Evolutionary conservation across 2,329 filamentous ascomycete species (phyloP).

Genomic region (Alternaria gansuensis): DNA sequence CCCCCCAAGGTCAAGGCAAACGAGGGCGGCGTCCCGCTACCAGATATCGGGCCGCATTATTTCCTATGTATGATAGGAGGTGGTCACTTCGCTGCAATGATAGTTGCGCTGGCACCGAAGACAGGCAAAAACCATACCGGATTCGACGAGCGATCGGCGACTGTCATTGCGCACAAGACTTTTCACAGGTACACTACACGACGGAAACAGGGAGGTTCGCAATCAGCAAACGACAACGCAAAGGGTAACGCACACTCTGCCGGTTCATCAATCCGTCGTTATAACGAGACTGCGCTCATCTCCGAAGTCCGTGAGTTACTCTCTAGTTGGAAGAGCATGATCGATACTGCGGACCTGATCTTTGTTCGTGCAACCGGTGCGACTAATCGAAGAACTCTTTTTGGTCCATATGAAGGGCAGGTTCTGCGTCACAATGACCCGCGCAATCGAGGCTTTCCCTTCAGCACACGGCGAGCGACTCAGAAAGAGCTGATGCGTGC

Average conservation of each 20-base stretch:
- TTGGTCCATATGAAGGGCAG: constrained; percentile 90
- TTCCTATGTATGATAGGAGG: constrained; percentile 99
- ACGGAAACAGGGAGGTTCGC: constrained; percentile 93
- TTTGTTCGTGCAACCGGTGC: constrained; percentile 90
- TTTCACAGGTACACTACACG: constrained; percentile 97
- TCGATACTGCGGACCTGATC: constrained; percentile 83
- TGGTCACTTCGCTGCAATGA: constrained; percentile 96
- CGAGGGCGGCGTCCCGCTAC: constrained; percentile 66
- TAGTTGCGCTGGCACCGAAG: constrained; percentile 86
- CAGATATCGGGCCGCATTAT: constrained; percentile 79
- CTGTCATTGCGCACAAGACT: constrained; percentile 92
- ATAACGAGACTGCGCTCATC: constrained; percentile 90
- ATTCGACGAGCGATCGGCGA: constrained; percentile 82
- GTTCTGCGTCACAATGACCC: constrained; percentile 81
- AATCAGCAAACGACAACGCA: constrained; percentile 92
- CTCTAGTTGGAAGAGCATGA: constrained; percentile 82
- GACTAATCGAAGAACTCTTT: constrained; percentile 86
- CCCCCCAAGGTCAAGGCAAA: constrained; percentile 58
- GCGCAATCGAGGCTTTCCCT: constrained; percentile 86
- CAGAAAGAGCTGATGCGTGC: constrained; percentile 94
- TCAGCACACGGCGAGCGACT: constrained; percentile 89
- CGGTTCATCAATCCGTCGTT: constrained; percentile 85
- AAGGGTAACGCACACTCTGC: constrained; percentile 95
- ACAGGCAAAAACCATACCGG: constrained; percentile 73
- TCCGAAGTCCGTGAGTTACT: constrained; percentile 87